A percentile compares a stretch with the other conserved stretches of the same genome.
These are phyloP conservation scores for Hydnum rufescens DNA, from an alignment of 768 basidiomycete genomes.

Conservation along the genomic window DNA sequence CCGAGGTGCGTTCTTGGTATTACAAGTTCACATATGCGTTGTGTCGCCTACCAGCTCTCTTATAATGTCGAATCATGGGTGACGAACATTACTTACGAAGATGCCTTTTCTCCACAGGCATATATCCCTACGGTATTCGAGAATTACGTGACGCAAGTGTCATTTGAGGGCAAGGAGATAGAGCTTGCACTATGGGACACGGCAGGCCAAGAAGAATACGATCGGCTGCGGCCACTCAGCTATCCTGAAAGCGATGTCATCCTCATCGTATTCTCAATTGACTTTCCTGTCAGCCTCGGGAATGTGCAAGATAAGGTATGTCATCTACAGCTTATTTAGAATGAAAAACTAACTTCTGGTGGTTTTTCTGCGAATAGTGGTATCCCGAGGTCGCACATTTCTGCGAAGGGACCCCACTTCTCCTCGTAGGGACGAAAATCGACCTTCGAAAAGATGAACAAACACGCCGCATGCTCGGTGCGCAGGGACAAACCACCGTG, in stretches of 20 bases:
- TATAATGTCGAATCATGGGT: conserved; percentile 1
- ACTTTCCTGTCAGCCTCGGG: conserved; percentile 76
- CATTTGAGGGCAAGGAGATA: conserved; percentile 72
- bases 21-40: neutral
- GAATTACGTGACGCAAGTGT: conserved; percentile 77
- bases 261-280: conserved; percentile 84
- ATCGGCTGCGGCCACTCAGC: conserved; percentile 65
- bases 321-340: neutral
- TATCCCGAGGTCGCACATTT: conserved; percentile 85
- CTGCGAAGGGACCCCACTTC: conserved; percentile 71
- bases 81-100: neutral
- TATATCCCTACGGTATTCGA: conserved; percentile 91
- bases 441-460: conserved; percentile 77
- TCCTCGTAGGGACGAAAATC: conserved; percentile 85
- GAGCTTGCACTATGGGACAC: conserved; percentile 98
- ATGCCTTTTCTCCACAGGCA: conserved; percentile 27
- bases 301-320: conserved; percentile 80
- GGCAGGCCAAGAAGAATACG: conserved; percentile 93
- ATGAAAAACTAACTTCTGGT: neutral
- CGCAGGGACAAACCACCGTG: conserved; percentile 73
- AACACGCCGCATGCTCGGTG: conserved; percentile 70
- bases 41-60: neutral
- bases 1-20: conserved; percentile 45
- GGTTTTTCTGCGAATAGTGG: conserved; percentile 56
- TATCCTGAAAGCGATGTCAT: conserved; percentile 83